Evolutionary conservation across 1,284 basidiomycete species (phyloP), one percentile per base, ranked within the genome.

Genomic region (Vanrija sp.): DNA sequence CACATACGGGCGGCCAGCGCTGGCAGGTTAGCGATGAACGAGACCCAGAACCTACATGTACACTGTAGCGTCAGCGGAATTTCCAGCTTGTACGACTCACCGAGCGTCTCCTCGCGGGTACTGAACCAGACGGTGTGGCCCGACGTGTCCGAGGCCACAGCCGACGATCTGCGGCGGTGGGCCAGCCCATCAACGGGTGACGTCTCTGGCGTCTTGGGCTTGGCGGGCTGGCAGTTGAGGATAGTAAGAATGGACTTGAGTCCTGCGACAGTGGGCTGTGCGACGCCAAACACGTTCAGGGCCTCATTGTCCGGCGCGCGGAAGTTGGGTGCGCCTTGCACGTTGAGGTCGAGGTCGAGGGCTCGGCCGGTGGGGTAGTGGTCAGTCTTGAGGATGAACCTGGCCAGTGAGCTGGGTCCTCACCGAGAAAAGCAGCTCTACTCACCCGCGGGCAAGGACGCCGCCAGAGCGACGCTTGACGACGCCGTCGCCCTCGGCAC

Each of bases 291-390:
- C 2, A 97, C 90, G 62, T 93, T 92, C 47, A 95, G 80, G 60
- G 84, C 83, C 43, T 85, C 86, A 47, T 85, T 82, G 53, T 85
- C 80, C 21, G 87, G 87, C 46, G 89, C 86, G 58, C 96, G 83
- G 72, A 98, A 98, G 78, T 98, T 97, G 3, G 95, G 94, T 19
- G 95, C 95, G 38, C 96, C 96, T 71, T 80, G 78, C 4, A 99
- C 83, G 60, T 89, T 91, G 40, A 97, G 82, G 67, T 93, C 90
- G n/a, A 96, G 82, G 71, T 95, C 89, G 46, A 93, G 80, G 9
- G 91, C 91, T 55, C 91, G 84, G 42, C 90, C 91, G 85, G 69
- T 63, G 26, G 91, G 91, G 75, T 93, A 92, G 71, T 91, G 84
- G 75, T 95, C 91, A 19, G 93, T 95, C 80, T 97, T 97, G 63